Percentiles rank a stretch among this genome's conserved stretches.
phyloP scores from a whole-genome alignment of 331 rosid species.

The Pyracantha coccinea region DNA sequence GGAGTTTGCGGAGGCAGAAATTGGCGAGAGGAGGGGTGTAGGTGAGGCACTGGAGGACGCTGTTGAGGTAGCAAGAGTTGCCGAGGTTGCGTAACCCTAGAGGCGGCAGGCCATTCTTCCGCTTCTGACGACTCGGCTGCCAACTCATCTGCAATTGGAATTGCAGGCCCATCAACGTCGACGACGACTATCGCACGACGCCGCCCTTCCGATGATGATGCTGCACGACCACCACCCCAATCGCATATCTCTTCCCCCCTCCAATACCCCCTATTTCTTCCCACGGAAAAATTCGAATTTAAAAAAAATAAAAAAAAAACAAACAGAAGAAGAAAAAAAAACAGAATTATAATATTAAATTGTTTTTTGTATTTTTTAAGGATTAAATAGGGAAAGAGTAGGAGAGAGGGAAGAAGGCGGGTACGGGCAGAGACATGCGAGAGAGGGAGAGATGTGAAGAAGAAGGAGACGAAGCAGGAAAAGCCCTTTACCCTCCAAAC shows the following conservation, averaged over 20 bases:
- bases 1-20: slow-evolving; percentile 83
- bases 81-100: slow-evolving; percentile 91
- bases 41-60: slow-evolving; percentile 99
- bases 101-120: slow-evolving; percentile 73
- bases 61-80: slow-evolving; percentile 95
- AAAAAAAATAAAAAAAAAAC: background rate
- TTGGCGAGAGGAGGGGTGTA: slow-evolving; percentile 99
- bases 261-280: background rate
- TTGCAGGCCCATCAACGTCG: slow-evolving; percentile 85
- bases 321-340: background rate
- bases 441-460: background rate
- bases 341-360: background rate
- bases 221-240: slow-evolving; percentile 57
- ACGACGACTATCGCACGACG: slow-evolving; percentile 31
- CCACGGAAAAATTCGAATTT: background rate
- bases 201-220: slow-evolving; percentile 21
- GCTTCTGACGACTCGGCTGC: slow-evolving; percentile 91
- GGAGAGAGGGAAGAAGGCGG: background rate
- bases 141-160: slow-evolving; percentile 76
- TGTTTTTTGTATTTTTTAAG: background rate
- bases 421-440: background rate
- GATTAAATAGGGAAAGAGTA: background rate
- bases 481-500: background rate
- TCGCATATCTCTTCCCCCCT: slow-evolving; percentile 44
- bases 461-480: background rate